Evolutionary conservation across 352 stramenopile species (phyloP), one percentile per base, ranked within the genome.

Genomic region (Phytophthora idaei): DNA sequence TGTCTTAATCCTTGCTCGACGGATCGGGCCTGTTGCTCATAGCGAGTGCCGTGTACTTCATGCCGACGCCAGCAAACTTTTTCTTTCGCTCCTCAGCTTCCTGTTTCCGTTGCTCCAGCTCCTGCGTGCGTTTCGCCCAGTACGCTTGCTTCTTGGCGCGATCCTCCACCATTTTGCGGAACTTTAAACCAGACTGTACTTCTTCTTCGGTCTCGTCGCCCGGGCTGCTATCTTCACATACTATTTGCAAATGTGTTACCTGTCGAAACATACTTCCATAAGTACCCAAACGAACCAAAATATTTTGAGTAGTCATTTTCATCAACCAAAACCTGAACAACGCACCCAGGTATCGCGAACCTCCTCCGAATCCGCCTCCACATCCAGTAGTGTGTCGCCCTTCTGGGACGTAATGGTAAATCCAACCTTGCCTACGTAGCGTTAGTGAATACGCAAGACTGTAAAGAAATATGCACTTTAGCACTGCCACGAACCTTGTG

Each of bases 1-100:
- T 37, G 8, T 31, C 5, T 63, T 62, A 73, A 32, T 61, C 60
- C 27, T 71, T 74, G 37, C 42, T 29, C 29, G 51, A 62, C 10
- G 56, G 31, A 39, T 64, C 50, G 11, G 79, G 58, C 25, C 85
- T 85, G 65, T 86, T 93, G 25, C 67, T 78, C 76, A 94, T 90
- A 37, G 87, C 87, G 34, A 92, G 73, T 5, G 87, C 87, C 2
- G 87, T 94, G 69, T 93, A 94, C 64, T 92, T 94, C 78, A 93
- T 90, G 5, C 87, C 87, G 5, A 73, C 75, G 29, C 77, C 73
- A 6, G 80, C 73, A 54, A 92, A 91, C 60, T 89, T 77, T 54
- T 92, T 91, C 67, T 94, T 94, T 31, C 83, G 74, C 55, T 92
- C 85, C 57, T 93, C 85, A 12, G 87, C 85, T 53, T 93, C 83